A percentile compares a stretch with the other conserved stretches of the same genome.
These are phyloP conservation scores for Mrakia blollopis DNA, from an alignment of 768 basidiomycete genomes.

Conservation along the genomic window DNA sequence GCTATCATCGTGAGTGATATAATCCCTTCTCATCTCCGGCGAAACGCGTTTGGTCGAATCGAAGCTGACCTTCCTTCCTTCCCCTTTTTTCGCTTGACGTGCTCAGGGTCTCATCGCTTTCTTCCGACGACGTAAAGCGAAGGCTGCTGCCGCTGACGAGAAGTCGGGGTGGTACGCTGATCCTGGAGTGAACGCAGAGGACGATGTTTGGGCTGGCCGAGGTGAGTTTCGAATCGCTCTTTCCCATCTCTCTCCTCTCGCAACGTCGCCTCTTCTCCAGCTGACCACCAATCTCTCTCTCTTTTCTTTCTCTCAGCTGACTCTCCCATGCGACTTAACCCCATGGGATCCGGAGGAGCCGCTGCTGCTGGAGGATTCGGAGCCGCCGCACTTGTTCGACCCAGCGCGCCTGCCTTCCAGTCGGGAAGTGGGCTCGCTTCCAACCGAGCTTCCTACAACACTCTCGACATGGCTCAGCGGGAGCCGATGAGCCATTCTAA, in stretches of 20 bases:
- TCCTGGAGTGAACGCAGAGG: conserved; percentile 9
- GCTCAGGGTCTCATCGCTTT: conserved; percentile 10
- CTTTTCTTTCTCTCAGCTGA: background rate
- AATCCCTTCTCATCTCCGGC: background rate
- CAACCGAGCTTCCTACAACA: conserved; percentile 23
- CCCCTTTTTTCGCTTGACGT: too few species aligned
- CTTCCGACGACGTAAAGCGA: conserved; percentile 17
- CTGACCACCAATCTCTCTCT: background rate
- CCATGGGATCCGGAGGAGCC: background rate
- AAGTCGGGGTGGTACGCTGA: conserved; percentile 29
- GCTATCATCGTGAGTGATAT: background rate
- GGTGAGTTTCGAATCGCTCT: background rate
- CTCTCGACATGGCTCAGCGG: conserved; percentile 22
- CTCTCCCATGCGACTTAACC: background rate
- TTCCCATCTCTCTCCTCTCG: background rate
- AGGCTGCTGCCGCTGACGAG: conserved; percentile 14
- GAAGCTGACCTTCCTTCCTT: background rate
- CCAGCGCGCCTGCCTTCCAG: background rate
- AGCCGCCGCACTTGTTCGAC: background rate
- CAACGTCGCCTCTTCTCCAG: too few species aligned
- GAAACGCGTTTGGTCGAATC: background rate
- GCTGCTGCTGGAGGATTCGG: background rate
- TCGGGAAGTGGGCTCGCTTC: background rate
- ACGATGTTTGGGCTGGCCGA: conserved; percentile 19
- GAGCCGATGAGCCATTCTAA: conserved; percentile 25